phyloP scores from a whole-genome alignment of 2,329 filamentous ascomycete species.

The Fusarium kyushuense region DNA sequence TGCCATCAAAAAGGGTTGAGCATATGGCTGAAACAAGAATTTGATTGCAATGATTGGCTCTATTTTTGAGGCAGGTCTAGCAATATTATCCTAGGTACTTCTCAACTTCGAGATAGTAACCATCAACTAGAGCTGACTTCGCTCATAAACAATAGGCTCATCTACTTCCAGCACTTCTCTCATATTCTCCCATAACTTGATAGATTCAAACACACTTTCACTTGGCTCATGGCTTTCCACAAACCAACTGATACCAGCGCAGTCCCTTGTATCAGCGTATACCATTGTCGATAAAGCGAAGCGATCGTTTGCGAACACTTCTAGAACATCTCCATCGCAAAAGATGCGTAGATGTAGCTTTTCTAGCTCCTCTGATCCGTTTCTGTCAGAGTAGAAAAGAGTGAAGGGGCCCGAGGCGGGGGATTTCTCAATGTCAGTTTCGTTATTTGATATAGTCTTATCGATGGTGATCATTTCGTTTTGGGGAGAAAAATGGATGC shows the following conservation, averaged over 20 bases:
- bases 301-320: slow-evolving; percentile 47
- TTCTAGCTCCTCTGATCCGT: slow-evolving; percentile 35
- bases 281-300: slow-evolving; percentile 48
- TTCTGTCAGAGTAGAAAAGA: slow-evolving; percentile 51
- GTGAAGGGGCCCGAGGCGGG: slow-evolving; percentile 58
- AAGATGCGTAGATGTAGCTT: slow-evolving; percentile 43
- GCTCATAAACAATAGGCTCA: slow-evolving; percentile 25
- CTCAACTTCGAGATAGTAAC: background rate
- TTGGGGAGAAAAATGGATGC: slow-evolving; percentile 53
- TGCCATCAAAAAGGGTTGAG: too few relatives aligned
- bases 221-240: slow-evolving; percentile 20
- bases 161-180: slow-evolving; percentile 23
- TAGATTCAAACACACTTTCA: slow-evolving; percentile 35
- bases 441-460: slow-evolving; percentile 50
- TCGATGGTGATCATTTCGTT: slow-evolving; percentile 58
- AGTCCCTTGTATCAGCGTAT: slow-evolving; percentile 36
- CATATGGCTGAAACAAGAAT: accelerated
- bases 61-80: background rate
- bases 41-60: accelerated
- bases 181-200: slow-evolving; percentile 44
- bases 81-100: background rate
- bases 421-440: slow-evolving; percentile 53
- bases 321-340: slow-evolving; percentile 44
- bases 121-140: slow-evolving; percentile 19
- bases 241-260: slow-evolving; percentile 45